A percentile compares a stretch with the other conserved stretches of the same genome.
These are phyloP conservation scores for Flaveria ramosissima DNA, from an alignment of 129 eudicot genomes.

Conservation along the genomic window DNA sequence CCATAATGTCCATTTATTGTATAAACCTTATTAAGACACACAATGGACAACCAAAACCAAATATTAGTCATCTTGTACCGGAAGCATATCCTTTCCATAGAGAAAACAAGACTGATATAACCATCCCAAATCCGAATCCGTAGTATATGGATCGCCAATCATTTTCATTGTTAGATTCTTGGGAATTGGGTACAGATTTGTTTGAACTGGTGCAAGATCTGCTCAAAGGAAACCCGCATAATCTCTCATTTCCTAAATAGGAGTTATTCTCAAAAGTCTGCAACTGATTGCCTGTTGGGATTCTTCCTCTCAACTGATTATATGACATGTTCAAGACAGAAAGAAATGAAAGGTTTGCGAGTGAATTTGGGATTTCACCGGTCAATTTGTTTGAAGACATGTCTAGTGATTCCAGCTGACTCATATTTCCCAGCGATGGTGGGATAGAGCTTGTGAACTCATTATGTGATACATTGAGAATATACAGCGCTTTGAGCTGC, in stretches of 20 bases:
- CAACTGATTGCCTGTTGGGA: slow-evolving; percentile 49
- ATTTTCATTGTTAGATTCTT: background rate
- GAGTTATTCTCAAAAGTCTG: slow-evolving; percentile 41
- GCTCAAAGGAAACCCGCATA: slow-evolving; percentile 58
- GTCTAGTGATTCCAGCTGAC: slow-evolving; percentile 57
- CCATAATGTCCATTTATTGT: too few species aligned
- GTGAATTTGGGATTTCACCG: slow-evolving; percentile 49
- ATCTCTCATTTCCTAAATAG: slow-evolving; percentile 45
- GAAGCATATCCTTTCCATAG: slow-evolving; percentile 20
- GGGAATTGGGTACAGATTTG: slow-evolving; percentile 9
- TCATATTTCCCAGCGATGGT: slow-evolving; percentile 43
- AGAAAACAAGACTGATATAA: slow-evolving; percentile 41
- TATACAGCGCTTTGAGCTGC: slow-evolving; percentile 32
- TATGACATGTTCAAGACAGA: slow-evolving; percentile 46
- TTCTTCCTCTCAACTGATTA: slow-evolving; percentile 47
- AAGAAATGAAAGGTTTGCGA: slow-evolving; percentile 46
- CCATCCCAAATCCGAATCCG: slow-evolving; percentile 51
- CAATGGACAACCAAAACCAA: too few species aligned
- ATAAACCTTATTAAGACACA: too few species aligned
- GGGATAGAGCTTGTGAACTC: slow-evolving; percentile 53
- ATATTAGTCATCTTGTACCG: slow-evolving; percentile 18
- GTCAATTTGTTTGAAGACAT: slow-evolving; percentile 49
- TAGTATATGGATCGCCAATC: slow-evolving; percentile 55
- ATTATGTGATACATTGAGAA: slow-evolving; percentile 59
- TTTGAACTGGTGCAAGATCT: slow-evolving; percentile 19